Evolutionary conservation across 164 flowering plant genomes (phyloP).

Genomic region (Saururus chinensis): DNA sequence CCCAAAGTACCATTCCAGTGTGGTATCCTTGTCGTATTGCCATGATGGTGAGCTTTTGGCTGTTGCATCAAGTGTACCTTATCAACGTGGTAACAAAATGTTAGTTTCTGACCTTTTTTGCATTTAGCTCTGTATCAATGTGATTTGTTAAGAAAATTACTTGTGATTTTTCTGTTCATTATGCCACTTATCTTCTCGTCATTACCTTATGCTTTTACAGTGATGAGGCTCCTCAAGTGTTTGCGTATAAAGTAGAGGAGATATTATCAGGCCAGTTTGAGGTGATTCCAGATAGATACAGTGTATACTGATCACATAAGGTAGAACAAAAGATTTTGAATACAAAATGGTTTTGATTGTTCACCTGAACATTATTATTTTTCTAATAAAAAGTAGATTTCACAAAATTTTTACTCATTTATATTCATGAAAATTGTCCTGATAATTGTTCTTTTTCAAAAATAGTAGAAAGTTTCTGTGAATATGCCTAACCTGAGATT

Average conservation of each 20-base stretch:
- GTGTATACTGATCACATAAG: no score
- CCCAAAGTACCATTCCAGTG: conserved; percentile 50
- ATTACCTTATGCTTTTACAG: conserved; percentile 19
- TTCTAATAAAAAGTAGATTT: no score
- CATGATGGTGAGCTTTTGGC: conserved; percentile 62
- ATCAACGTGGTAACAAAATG: conserved; percentile 66
- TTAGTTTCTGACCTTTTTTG: conserved; percentile 21
- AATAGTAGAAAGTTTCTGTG: no score
- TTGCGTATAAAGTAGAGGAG: conserved; percentile 30
- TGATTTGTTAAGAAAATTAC: neutral
- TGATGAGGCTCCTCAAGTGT: conserved; percentile 54
- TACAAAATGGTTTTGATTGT: no score
- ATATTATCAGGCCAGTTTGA: conserved; percentile 12
- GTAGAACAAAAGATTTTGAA: no score
- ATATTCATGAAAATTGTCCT: no score
- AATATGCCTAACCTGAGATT: no score
- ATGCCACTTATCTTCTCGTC: no score
- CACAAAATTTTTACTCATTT: no score
- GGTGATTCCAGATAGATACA: conserved; percentile 2
- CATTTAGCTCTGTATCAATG: neutral
- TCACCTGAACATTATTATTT: no score
- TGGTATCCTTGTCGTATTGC: conserved; percentile 71
- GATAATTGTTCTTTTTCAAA: no score
- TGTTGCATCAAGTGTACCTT: conserved; percentile 71
- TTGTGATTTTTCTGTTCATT: neutral